Conservation (phyloP, 2,329 filamentous ascomycete species). For the Ophiosphaerella herpotricha region DNA sequence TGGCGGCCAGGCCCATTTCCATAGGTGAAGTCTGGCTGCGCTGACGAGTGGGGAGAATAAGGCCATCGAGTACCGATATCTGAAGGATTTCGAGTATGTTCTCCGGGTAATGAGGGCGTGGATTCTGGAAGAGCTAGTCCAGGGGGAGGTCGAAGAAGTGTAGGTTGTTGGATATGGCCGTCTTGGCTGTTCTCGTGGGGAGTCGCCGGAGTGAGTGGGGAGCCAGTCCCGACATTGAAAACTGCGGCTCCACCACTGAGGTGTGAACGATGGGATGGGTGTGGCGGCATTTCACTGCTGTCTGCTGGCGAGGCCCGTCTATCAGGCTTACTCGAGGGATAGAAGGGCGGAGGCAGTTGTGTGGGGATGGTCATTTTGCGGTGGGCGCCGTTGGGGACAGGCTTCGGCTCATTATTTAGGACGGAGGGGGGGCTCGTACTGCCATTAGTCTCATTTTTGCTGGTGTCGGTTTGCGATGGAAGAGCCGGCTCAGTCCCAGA, state of each 20-base stretch:
- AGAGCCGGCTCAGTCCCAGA: slow-evolving; percentile 20
- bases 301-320: slow-evolving; percentile 29
- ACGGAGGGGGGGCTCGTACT: slow-evolving; percentile 1
- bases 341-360: slow-evolving; percentile 44
- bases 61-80: slow-evolving; percentile 38
- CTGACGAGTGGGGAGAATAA: slow-evolving; percentile 35
- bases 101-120: slow-evolving; percentile 36
- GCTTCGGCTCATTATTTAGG: slow-evolving; percentile 11
- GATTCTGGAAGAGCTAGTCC: slow-evolving; percentile 38
- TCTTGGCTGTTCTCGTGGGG: slow-evolving; percentile 29
- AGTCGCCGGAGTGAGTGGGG: slow-evolving; percentile 45
- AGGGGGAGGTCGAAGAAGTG: slow-evolving; percentile 35
- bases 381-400: slow-evolving; percentile 26
- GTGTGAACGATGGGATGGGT: slow-evolving; percentile 24
- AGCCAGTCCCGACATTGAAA: slow-evolving; percentile 47
- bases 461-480: background rate
- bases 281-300: slow-evolving; percentile 11
- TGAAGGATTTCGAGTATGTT: slow-evolving; percentile 42
- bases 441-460: slow-evolving; percentile 8
- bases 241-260: slow-evolving; percentile 42
- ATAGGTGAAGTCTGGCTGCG: slow-evolving; percentile 30
- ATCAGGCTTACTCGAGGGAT: slow-evolving; percentile 34
- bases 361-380: slow-evolving; percentile 27
- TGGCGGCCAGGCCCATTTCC: slow-evolving; percentile 31
- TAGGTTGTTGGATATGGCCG: slow-evolving; percentile 21